Base-by-base conservation (phyloP, 176 grass and related monocot species). In the Tillandsia leiboldiana region DNA sequence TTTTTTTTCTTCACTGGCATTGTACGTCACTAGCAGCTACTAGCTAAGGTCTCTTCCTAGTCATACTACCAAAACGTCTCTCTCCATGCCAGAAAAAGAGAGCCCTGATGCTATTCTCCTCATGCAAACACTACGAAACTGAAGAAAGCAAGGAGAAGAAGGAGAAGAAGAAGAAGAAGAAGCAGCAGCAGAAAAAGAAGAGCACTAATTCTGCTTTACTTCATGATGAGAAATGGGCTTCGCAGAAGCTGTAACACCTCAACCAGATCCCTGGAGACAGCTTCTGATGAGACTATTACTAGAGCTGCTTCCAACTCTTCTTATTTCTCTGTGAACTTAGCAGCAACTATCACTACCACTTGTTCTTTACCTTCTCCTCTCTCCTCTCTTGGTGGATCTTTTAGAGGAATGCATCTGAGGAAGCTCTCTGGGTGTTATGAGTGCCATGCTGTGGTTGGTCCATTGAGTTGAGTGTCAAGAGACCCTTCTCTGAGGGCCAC, bases 361-460 rank as follows among this genome's bases (percentile, higher is more conserved):
- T 20, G n/a, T 58, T 58, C 54, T 17, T 20, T 20, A 14, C 18
- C 54, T 58, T 58, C 54, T 17, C 18, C 54, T 15, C 18, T 58
- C 15, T 58, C 54, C 12, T 20, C 54, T 58, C 2, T 20, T 58
- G 18, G 54, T 58, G 54, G 54, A 3, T 58, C 54, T 58, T 58
- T 58, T 1, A 58, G 54, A 58, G 54, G 54, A 58, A 20, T 58
- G 54, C 54, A 58, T 20, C 54, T 58, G n/a, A 58, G 54, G 7
- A 58, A 58, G 54, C 8, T 58, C 54, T 58, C 54, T 8, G 89
- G 86, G 49, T 97, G 93, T 80, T 92, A 97, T 72, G 93, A 97
- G 86, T 92, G 93, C 74, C 93, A 97, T 73, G 85, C 76, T 74
- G 89, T 89, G 57, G 88, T 96, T 26, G 89, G 92, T 58, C 86